Conservation (phyloP, 129 eudicot genomes). For the Helichrysum umbraculigerum region DNA sequence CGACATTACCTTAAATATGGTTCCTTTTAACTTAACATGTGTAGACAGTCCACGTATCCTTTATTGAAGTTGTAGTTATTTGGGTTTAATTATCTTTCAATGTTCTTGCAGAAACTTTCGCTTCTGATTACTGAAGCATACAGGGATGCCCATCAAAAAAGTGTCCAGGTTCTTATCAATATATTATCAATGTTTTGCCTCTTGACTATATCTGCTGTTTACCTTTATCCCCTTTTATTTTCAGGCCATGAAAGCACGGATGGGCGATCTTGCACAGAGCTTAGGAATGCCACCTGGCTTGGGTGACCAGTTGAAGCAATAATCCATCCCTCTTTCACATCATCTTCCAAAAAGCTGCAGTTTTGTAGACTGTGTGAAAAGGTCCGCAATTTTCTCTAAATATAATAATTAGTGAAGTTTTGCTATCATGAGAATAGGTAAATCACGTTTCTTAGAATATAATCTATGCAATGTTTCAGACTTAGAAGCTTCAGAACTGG, state of each 20-base stretch:
- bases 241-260: slow-evolving; percentile 93
- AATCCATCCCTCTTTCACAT: slow-evolving; percentile 21
- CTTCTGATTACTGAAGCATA: slow-evolving; percentile 87
- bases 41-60: not conserved
- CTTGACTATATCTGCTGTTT: not conserved
- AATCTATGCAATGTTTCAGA: not conserved
- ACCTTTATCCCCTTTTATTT: not conserved
- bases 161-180: slow-evolving; percentile 51
- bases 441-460: not conserved
- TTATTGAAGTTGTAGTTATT: not conserved
- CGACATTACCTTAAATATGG: not conserved
- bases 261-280: slow-evolving; percentile 93
- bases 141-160: slow-evolving; percentile 87
- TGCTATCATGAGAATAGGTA: not conserved
- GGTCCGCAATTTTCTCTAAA: slow-evolving; percentile 19
- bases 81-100: not conserved
- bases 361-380: slow-evolving; percentile 40
- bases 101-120: slow-evolving; percentile 62
- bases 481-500: not conserved
- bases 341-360: slow-evolving; percentile 33
- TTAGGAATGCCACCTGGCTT: slow-evolving; percentile 91
- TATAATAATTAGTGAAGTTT: too few relatives aligned
- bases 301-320: slow-evolving; percentile 67
- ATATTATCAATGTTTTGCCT: not conserved
- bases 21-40: not conserved